phyloP scores from a whole-genome alignment of 2,329 filamentous ascomycete species.

The Thelonectria rubi region DNA sequence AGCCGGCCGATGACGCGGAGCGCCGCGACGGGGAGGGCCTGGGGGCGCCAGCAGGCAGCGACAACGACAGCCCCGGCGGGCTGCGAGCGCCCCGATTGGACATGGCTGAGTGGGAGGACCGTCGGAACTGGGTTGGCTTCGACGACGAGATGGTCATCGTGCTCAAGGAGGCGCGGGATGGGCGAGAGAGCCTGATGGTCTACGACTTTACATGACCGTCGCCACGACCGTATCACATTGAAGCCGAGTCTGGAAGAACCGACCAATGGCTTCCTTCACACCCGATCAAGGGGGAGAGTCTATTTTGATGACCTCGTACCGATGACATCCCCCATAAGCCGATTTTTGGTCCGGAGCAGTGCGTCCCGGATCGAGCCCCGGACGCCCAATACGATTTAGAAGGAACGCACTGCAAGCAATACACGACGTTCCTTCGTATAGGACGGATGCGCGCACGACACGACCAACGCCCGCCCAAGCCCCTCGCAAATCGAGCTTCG shows the following conservation, averaged over 20 bases:
- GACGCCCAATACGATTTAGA: neutral
- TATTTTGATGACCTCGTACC: neutral
- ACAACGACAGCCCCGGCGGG: constrained; percentile 3
- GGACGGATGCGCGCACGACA: neutral
- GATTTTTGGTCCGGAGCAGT: neutral
- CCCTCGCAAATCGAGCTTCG: constrained; percentile 3
- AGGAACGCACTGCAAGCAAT: neutral
- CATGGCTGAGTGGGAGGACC: constrained; percentile 53
- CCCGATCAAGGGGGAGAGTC: neutral
- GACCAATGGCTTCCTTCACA: constrained; percentile 1
- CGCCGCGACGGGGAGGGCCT: constrained; percentile 11
- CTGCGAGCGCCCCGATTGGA: constrained; percentile 11
- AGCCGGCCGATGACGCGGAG: constrained; percentile 36
- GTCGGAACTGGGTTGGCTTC: constrained; percentile 79
- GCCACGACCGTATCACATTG: constrained; percentile 12
- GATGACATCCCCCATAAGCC: neutral
- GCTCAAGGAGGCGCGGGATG: constrained; percentile 73
- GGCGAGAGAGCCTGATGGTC: constrained; percentile 78
- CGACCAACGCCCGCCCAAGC: neutral
- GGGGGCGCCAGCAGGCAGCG: neutral
- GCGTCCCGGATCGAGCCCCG: neutral
- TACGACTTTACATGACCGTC: constrained; percentile 80
- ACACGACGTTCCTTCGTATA: neutral
- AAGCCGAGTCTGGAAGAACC: neutral
- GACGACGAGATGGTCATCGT: constrained; percentile 94